Base-by-base conservation (phyloP, 1,284 basidiomycete species). In the Flammula alnicola region DNA sequence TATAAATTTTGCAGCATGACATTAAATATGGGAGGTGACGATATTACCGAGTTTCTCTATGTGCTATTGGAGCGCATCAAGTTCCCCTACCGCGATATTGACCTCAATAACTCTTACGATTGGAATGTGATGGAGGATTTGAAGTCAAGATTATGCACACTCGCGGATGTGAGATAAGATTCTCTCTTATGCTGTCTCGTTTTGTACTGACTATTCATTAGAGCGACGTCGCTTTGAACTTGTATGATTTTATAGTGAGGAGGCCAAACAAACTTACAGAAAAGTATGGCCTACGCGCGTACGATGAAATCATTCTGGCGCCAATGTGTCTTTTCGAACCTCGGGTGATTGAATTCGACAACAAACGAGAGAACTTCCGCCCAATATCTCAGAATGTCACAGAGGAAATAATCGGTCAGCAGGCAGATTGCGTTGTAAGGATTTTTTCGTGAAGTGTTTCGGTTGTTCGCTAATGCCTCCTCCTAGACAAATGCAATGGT, bases 251-350 rank as follows among this genome's bases (percentile, higher is more conserved):
- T 60, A 81, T 88, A 26, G 88, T 95, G 9, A 79, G 95, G 19
- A 74, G 83, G 47, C 91, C 95, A 1, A 82, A 83, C 22, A 78
- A 84, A 51, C 74, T 85, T 12, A 90, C 94, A 2, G 81, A 88
- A 63, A 98, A 98, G 69, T 99, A 95, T 67, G 86, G 86, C 19
- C 75, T 98, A 47, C 84, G 94, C 23, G 88, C 91, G 4, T 99
- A 98, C 65, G 97, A 99, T 65, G 97, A 99, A 73, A 88, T 93
- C 48, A 95, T 98, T 50, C 75, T 99, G 29, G 94, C 95, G 0
- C 93, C 96, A 1, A 93, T 98, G 85, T 88, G 89, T 61, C 77
- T 98, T 36, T 99, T 99, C 59, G 93, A 96, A 58, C 94, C 96
- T 11, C 83, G 91, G 17, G 84, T 97, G 32, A 88, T 98, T 54